Evolutionary conservation across 2,329 filamentous ascomycete genomes (phyloP).

Genomic region (Fusarium sp.): DNA sequence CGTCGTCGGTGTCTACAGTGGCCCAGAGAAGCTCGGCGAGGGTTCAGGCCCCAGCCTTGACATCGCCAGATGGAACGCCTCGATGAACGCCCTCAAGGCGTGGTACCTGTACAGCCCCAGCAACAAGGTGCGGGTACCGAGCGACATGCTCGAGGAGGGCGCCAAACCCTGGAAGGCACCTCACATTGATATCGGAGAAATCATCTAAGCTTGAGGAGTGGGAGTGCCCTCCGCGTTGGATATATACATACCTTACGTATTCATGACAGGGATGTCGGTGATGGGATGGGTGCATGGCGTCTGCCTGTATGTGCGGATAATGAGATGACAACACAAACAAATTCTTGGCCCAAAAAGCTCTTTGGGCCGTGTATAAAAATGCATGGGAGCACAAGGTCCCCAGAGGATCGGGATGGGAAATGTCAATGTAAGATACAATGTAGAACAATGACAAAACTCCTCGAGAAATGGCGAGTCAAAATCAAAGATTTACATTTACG

Average conservation of each 20-base stretch:
- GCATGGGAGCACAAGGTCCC: conserved; percentile 41
- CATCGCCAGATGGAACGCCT: conserved; percentile 81
- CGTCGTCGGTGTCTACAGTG: conserved; percentile 93
- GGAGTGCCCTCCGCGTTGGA: conserved; percentile 13
- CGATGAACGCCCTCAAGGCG: conserved; percentile 86
- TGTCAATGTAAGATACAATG: conserved; percentile 54
- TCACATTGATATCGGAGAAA: conserved; percentile 78
- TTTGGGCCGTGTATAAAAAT: conserved; percentile 48
- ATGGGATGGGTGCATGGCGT: conserved; percentile 34
- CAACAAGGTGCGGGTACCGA: conserved; percentile 72
- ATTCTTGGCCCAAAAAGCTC: conserved; percentile 36
- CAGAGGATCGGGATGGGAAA: conserved; percentile 38
- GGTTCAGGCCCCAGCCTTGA: conserved; percentile 83
- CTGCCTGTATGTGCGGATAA: conserved; percentile 41
- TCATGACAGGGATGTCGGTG: conserved; percentile 18
- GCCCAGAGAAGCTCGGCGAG: conserved; percentile 91
- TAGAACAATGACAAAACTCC: conserved; percentile 51
- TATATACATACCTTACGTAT: conserved; percentile 36
- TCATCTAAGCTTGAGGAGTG: conserved; percentile 60
- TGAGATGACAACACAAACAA: conserved; percentile 40
- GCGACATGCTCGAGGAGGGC: conserved; percentile 73
- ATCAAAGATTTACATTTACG: conserved; percentile 38
- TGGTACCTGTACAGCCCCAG: conserved; percentile 97
- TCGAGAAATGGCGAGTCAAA: conserved; percentile 40
- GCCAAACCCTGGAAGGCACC: conserved; percentile 74